These are phyloP conservation scores for Puccinia polysora DNA, from an alignment of 1,284 basidiomycete genomes.

Conservation along the genomic window DNA sequence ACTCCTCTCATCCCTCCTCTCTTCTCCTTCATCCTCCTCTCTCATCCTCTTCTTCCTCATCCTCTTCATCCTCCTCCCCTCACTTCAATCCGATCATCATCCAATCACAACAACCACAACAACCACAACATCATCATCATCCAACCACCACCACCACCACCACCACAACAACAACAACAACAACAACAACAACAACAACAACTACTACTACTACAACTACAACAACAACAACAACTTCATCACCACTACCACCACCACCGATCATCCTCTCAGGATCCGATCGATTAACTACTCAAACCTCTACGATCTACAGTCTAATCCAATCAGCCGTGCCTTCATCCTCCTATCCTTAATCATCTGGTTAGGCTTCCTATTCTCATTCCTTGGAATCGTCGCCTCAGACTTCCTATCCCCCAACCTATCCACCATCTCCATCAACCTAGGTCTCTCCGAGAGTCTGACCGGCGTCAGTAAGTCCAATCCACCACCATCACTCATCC, in stretches of 20 bases:
- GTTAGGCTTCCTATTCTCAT: constrained; percentile 76
- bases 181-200: neutral
- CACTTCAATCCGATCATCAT: no score
- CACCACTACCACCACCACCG: neutral
- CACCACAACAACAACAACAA: neutral
- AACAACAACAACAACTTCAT: neutral
- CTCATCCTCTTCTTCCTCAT: no score
- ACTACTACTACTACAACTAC: no score
- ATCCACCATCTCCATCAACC: constrained; percentile 69
- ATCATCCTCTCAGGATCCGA: neutral
- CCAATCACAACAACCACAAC: no score
- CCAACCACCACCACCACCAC: neutral
- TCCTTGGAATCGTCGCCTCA: constrained; percentile 82
- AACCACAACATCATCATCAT: no score
- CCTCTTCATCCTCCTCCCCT: no score
- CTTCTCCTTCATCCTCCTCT: no score
- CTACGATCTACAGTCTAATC: constrained; percentile 47
- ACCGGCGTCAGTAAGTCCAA: constrained; percentile 52
- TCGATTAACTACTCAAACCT: neutral
- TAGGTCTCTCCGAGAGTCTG: constrained; percentile 80
- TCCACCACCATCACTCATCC: neutral
- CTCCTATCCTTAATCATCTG: constrained; percentile 66
- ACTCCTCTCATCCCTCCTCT: no score
- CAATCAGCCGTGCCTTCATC: constrained; percentile 53
- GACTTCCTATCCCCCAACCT: constrained; percentile 96